A percentile compares a stretch with the other conserved stretches of the same genome.
phyloP scores from a whole-genome alignment of 164 flowering plant species.

The Vitis rotundifolia region DNA sequence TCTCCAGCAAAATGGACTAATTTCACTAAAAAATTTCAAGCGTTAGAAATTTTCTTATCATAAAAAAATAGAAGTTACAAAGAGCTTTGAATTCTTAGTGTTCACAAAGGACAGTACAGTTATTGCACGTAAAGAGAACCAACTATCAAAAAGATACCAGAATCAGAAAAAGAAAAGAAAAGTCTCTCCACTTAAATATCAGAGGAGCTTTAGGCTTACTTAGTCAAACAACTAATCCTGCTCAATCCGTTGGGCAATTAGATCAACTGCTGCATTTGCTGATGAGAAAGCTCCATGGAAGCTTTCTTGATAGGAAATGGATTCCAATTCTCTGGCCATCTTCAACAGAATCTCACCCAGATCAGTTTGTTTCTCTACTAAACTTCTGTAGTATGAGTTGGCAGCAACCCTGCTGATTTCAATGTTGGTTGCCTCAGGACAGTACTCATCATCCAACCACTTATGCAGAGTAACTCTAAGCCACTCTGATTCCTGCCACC shows the following conservation, averaged over 20 bases:
- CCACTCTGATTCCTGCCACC: slow-evolving; percentile 90
- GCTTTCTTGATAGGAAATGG: slow-evolving; percentile 86
- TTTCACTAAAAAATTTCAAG: too few species aligned
- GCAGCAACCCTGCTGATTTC: slow-evolving; percentile 89
- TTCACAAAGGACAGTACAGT: too few species aligned
- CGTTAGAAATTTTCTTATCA: too few species aligned
- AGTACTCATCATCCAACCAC: slow-evolving; percentile 97
- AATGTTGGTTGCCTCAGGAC: slow-evolving; percentile 81
- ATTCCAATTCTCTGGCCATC: slow-evolving; percentile 73
- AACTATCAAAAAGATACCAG: too few species aligned
- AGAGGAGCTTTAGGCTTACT: too few species aligned
- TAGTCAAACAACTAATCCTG: slow-evolving; percentile 17
- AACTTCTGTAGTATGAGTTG: slow-evolving; percentile 58
- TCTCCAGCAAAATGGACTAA: too few species aligned
- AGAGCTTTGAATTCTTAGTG: too few species aligned
- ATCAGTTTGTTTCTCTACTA: slow-evolving; percentile 57
- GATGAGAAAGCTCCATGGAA: slow-evolving; percentile 96
- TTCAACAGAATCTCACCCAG: slow-evolving; percentile 77
- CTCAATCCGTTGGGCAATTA: slow-evolving; percentile 65
- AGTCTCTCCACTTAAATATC: background rate
- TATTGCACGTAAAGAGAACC: too few species aligned
- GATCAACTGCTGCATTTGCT: slow-evolving; percentile 85
- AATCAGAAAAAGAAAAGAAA: background rate
- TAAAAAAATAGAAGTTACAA: too few species aligned
- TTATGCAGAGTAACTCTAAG: slow-evolving; percentile 76